Base-by-base conservation (phyloP, 2,329 filamentous ascomycete species). In the Fusarium robinianum region DNA sequence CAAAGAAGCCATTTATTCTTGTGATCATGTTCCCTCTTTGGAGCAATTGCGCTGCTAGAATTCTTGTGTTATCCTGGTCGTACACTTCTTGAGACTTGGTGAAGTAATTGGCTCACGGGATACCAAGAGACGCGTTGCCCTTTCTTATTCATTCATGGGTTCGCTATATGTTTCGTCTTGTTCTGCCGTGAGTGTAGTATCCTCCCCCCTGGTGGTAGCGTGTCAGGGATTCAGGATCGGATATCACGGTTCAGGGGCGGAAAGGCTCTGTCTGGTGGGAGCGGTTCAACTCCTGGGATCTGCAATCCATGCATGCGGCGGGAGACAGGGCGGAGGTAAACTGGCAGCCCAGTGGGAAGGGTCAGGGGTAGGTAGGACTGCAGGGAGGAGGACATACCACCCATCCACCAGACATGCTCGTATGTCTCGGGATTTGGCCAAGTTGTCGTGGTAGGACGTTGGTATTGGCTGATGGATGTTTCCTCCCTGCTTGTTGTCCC, bases 231-330 rank as follows among this genome's bases (percentile, higher is more conserved):
- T 31, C 26, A 51, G 17, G 44, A 49, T 35, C 42, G 22, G 18
- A 26, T 44, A 27, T 39, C 39, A 35, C 41, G 49, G 35, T 31
- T 33, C 19, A 24, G 17, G 6, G 27, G 5, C 19, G 15, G 26
- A 14, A 29, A 29, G 12, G 10, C 3, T n/a, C n/a, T n/a, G n/a
- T n/a, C n/a, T n/a, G n/a, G n/a, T n/a, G n/a, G n/a, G n/a, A n/a
- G n/a, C n/a, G n/a, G n/a, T n/a, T n/a, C n/a, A n/a, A n/a, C n/a
- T 49, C 21, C 27, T 18, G 18, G 37, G 40, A 51, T 57, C 42
- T 44, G 34, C 42, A 34, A 25, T 33, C 44, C 16, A 49, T 41
- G 48, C 40, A 41, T 37, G 23, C 25, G 25, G 21, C 30, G 12
- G n/a, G 34, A 41, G 41, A 32, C 38, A 23, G 33, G 32, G 40